Conservation (phyloP, 306 rosid species). For the Biancaea sappan region DNA sequence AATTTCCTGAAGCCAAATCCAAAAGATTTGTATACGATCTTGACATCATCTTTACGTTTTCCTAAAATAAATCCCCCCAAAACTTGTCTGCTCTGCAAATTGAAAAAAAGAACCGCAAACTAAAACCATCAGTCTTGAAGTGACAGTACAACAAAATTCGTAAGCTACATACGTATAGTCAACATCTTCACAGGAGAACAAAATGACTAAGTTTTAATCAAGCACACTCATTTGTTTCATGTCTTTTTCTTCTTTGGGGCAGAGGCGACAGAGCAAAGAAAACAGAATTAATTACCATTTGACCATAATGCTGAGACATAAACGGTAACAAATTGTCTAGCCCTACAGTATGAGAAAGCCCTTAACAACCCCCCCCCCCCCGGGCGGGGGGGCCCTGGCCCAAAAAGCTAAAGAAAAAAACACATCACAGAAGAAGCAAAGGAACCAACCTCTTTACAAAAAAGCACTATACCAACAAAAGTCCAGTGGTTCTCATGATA, state of each 20-base stretch:
- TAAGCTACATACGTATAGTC: conserved; percentile 13
- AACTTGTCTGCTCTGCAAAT: conserved; percentile 34
- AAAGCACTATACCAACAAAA: conserved; percentile 31
- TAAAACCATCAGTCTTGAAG: conserved; percentile 9
- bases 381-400: no score
- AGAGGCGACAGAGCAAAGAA: not conserved
- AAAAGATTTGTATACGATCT: conserved; percentile 75
- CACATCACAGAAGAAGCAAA: conserved; percentile 36
- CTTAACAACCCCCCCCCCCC: conserved; percentile 38
- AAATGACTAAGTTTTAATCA: conserved; percentile 26
- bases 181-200: conserved; percentile 15
- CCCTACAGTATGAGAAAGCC: conserved; percentile 44
- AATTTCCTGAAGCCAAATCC: conserved; percentile 88
- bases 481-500: conserved; percentile 9
- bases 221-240: conserved; percentile 23
- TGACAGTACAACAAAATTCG: conserved; percentile 26
- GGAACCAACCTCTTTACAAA: conserved; percentile 17
- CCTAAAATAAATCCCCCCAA: conserved; percentile 34
- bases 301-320: conserved; percentile 32
- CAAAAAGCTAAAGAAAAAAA: no score
- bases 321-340: conserved; percentile 34
- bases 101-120: conserved; percentile 19
- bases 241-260: not conserved
- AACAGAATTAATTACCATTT: not conserved
- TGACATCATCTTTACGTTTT: conserved; percentile 63